These are phyloP conservation scores for Suillus brevipes DNA, from an alignment of 768 basidiomycete species.

Conservation along the genomic window DNA sequence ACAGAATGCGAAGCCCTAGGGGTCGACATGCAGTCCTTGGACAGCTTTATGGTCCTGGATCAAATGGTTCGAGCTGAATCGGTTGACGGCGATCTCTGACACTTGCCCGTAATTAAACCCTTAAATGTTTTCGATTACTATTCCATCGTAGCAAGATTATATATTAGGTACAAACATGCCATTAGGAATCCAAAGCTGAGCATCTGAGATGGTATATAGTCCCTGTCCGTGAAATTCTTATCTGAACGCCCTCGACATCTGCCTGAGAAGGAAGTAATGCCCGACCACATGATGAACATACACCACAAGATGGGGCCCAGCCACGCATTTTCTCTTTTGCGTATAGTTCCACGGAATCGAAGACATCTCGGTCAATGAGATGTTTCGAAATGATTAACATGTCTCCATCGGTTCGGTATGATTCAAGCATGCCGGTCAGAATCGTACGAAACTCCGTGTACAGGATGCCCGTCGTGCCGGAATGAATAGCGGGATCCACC, in stretches of 20 bases:
- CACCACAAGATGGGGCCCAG: slow-evolving; percentile 53
- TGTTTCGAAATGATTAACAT: slow-evolving; percentile 83
- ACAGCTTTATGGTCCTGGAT: slow-evolving; percentile 54
- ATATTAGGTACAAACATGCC: neutral
- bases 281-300: slow-evolving; percentile 56
- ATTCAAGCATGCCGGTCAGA: slow-evolving; percentile 92
- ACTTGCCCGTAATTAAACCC: neutral
- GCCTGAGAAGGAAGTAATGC: slow-evolving; percentile 36
- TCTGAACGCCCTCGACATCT: slow-evolving; percentile 21
- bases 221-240: slow-evolving; percentile 60
- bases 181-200: slow-evolving; percentile 26
- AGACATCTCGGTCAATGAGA: slow-evolving; percentile 80
- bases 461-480: slow-evolving; percentile 54
- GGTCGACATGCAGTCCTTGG: slow-evolving; percentile 54
- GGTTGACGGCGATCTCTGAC: slow-evolving; percentile 30
- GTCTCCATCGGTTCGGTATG: slow-evolving; percentile 90
- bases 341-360: slow-evolving; percentile 64
- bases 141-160: neutral
- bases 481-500: slow-evolving; percentile 66
- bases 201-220: slow-evolving; percentile 56
- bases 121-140: neutral
- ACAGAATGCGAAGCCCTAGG: slow-evolving; percentile 72
- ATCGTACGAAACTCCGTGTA: slow-evolving; percentile 93
- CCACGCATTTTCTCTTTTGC: slow-evolving; percentile 58
- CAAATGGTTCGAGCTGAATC: slow-evolving; percentile 57